Evolutionary conservation across 768 basidiomycete species (phyloP).

Genomic region (Chalciporus piperatus): DNA sequence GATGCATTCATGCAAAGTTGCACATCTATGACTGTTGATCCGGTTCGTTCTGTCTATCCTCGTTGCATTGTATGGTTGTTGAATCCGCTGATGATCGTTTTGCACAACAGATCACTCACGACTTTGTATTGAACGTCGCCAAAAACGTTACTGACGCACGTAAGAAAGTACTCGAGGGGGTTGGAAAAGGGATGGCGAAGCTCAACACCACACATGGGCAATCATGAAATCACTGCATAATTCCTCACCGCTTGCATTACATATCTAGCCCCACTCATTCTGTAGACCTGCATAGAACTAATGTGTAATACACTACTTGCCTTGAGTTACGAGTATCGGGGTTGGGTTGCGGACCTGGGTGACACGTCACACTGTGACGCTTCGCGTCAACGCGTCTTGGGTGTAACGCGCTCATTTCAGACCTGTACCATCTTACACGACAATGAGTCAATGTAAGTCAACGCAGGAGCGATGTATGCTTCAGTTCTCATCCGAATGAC

Average conservation of each 20-base stretch:
- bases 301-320: not conserved
- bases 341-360: not conserved
- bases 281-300: slow-evolving; percentile 13
- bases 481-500: slow-evolving; percentile 5
- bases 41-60: slow-evolving; percentile 28
- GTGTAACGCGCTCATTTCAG: slow-evolving; percentile 1
- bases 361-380: slow-evolving; percentile 19
- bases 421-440: slow-evolving; percentile 2
- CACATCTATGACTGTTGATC: slow-evolving; percentile 34
- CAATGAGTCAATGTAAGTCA: slow-evolving; percentile 45
- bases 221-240: slow-evolving; percentile 10
- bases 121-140: slow-evolving; percentile 57
- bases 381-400: slow-evolving; percentile 29
- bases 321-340: not conserved
- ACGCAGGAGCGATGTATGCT: not conserved
- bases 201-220: slow-evolving; percentile 42
- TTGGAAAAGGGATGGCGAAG: slow-evolving; percentile 66
- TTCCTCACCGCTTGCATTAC: slow-evolving; percentile 6
- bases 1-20: slow-evolving; percentile 53
- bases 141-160: slow-evolving; percentile 70
- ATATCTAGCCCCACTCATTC: slow-evolving; percentile 27
- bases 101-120: slow-evolving; percentile 52
- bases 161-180: slow-evolving; percentile 68
- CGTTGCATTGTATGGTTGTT: not conserved
- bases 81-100: not conserved